Conservation (phyloP, 352 stramenopile genomes). For the Phytophthora pistaciae region DNA sequence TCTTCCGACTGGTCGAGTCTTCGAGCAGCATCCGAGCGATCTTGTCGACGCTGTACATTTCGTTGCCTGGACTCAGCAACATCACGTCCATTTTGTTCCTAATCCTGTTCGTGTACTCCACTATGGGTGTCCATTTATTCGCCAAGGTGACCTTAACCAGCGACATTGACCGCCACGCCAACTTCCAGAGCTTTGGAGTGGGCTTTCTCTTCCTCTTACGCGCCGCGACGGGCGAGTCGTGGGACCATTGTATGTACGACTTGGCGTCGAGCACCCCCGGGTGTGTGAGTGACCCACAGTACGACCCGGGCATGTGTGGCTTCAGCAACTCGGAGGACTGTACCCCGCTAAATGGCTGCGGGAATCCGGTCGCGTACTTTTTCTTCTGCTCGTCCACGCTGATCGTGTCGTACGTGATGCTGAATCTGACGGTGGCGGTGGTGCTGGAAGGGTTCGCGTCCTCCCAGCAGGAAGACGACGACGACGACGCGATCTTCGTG, state of each 20-base stretch:
- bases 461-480: constrained; percentile 62
- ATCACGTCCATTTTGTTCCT: constrained; percentile 92
- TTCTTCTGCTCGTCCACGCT: constrained; percentile 91
- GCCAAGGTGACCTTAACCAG: constrained; percentile 73
- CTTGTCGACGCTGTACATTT: constrained; percentile 89
- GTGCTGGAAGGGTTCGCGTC: constrained; percentile 91
- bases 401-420: constrained; percentile 91
- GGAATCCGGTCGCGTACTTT: constrained; percentile 54
- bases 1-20: constrained; percentile 78
- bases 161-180: constrained; percentile 85
- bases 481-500: constrained; percentile 82
- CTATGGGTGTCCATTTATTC: constrained; percentile 93
- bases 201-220: constrained; percentile 89
- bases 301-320: constrained; percentile 62
- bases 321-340: constrained; percentile 68
- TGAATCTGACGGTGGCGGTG: constrained; percentile 94
- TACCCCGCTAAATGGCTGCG: constrained; percentile 77
- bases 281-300: constrained; percentile 60
- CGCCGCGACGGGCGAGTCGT: constrained; percentile 92
- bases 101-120: constrained; percentile 93
- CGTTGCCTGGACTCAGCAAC: constrained; percentile 88
- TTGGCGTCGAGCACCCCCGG: constrained; percentile 39
- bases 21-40: constrained; percentile 88
- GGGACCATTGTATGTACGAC: constrained; percentile 92
- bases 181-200: constrained; percentile 91